Base-by-base conservation (phyloP, 2,329 filamentous ascomycete genomes). In the Cadophora malorum region DNA sequence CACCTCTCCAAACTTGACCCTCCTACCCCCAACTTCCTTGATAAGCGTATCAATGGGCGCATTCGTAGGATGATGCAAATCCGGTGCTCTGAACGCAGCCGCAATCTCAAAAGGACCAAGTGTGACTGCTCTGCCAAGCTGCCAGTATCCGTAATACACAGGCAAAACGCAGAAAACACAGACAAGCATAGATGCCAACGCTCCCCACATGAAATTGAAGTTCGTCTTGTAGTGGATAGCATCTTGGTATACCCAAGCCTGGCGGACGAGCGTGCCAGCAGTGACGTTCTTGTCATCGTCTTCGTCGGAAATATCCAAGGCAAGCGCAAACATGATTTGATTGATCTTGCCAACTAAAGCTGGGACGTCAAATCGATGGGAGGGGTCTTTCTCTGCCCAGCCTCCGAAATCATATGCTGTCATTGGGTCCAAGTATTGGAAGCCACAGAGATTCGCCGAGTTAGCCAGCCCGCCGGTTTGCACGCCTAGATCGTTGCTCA, bases 171-270 rank as follows among this genome's bases (percentile, higher is more conserved):
- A 61, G 58, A 61, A 21, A 4, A 61, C 33, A 14, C 58, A 61
- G 21, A 61, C 47, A 21, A 61, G 58, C 58, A 61, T 61, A 3
- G 58, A 61, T 28, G 38, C 58, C 8, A 61, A 31, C 16, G 58
- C 58, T 8, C 58, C 58, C 58, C 58, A 61, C 45, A 61, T 45
- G 58, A 61, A 61, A 1, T 25, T 25, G 38, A 61, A 61, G 58
- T 49, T 61, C 1, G 58, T 61, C 58, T 49, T 61, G 25, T 61
- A 61, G 38, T 61, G 58, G 58, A 61, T 47, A 14, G 58, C 58
- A 31, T 61, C 58, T 49, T 49, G 41, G n/a, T 61, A 61, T 3
- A 61, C 38, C 38, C 28, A 49, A 7, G 58, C 58, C 9, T 21
- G 58, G 5, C 45, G 45, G 2, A 49, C 19, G 23, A 61, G 58